Base-by-base conservation (phyloP, 495 filamentous ascomycete genomes). In the Astrothelium macrocarpum region DNA sequence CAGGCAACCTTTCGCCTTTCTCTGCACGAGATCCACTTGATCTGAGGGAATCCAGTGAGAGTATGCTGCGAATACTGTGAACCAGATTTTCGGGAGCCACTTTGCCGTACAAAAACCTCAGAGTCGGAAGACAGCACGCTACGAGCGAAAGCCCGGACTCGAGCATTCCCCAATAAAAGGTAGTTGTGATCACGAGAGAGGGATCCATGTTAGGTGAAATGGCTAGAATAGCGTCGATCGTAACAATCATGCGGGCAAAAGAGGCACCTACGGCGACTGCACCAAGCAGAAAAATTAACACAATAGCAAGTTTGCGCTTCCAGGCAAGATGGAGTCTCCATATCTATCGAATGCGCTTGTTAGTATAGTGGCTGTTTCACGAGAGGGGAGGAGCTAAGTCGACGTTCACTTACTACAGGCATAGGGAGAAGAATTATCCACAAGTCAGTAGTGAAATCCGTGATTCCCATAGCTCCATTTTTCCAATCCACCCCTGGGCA, bases 41-140 rank as follows among this genome's bases (percentile, higher is more conserved):
- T 14, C 34, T 39, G 34, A 39, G 5, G 34, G 34, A 39, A 39
- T 39, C 14, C 34, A 39, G 34, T 39, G 34, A 39, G 34, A 39
- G 34, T 14, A 39, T 39, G 14, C 34, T 14, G 14, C 34, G 34
- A 39, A 39, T 39, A 39, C 14, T 39, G 34, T 39, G 34, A 39
- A 39, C 14, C 34, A 39, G 14, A 14, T 39, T 5, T 39, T 39
- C 34, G 14, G 34, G 34, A 39, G 34, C 34, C 34, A 39, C 5
- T 14, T 39, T 39, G 34, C 34, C 34, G 34, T 39, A 39, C 5
- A 49, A 20, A 20, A 14, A 49, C 29, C 25, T 10, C 4, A 56
- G 20, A 56, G 49, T 56, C 20, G 49, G 49, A 25, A 56, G 49
- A 29, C 49, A 56, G 49, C 49, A 56, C n/a, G 49, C 49, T 5